Base-by-base conservation (phyloP, 2,329 filamentous ascomycete genomes). In the Penicillium sp. region DNA sequence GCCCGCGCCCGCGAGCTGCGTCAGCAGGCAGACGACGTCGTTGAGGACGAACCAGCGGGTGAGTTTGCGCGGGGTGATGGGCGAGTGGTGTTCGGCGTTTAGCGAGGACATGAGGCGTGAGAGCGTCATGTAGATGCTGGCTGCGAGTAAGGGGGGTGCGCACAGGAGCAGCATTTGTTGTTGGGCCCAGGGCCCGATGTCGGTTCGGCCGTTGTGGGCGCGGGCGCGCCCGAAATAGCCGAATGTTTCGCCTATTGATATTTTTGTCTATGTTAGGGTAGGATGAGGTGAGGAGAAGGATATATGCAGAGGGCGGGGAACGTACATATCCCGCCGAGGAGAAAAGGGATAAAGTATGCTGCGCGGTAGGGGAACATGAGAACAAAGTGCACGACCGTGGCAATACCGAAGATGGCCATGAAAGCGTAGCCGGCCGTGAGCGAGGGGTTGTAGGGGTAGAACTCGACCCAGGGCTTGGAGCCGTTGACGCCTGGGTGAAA, bases 91-190 rank as follows among this genome's bases (percentile, higher is more conserved):
- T 49, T 81, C 76, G 2, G 75, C 79, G 44, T 75, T 56, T 5
- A 76, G 69, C 13, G 75, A 60, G 4, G 65, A 61, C 21, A 82
- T 77, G 9, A 81, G 69, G 0, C 79, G 76, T 0, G 75, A 77
- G 1, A 82, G 76, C 17, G 74, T 61, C 76, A 79, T 80, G 67
- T 80, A 74, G 6, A 73, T 56, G 4, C 67, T 72, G 17, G 71
- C 72, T 8, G 80, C 76, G 50, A 80, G 75, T 5, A 83, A 69
- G 0, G 78, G 73, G 0, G 80, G 79, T 0, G 77, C 75, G 11
- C 81, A 69, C 3, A 82, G 72, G 48, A 79, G 73, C 26, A 77
- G 69, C 58, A 80, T 71, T 31, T 73, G 71, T 60, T 81, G 78
- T 1, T 77, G 70, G 0, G 73, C 71, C 70, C 74, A 81, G 1